Base-by-base conservation (phyloP, 805 yeast genomes). In the Nematodospora valgi region DNA sequence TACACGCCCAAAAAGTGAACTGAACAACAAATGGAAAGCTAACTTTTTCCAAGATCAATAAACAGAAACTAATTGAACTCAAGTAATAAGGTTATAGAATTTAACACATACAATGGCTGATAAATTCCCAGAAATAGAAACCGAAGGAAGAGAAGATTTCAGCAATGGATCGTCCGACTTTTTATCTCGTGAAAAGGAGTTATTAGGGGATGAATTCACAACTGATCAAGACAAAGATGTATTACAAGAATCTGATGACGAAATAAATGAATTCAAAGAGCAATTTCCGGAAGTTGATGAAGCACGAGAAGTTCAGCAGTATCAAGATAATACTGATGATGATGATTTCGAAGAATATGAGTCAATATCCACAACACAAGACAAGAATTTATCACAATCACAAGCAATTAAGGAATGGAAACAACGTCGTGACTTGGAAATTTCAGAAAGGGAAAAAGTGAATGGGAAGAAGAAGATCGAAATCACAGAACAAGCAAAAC, bases 371-470 rank as follows among this genome's bases (percentile, higher is more conserved):
- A 19, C 37, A 13, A 19, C 30, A 5, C 16, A 26, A 4, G 21
- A 26, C 3, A 27, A 42, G 23, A 41, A 44, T 23, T 50, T 46
- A 31, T 68, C 70, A 16, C 82, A 78, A 40, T 74, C 87, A 22
- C 75, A 71, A 47, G 66, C 58, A 21, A 51, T 65, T 45, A 53
- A 48, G 27, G 86, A 82, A 54, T 91, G 98, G 98, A 80, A 76
- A 54, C 81, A 78, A 49, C 80, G 87, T 49, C 76, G 87, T 51
- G 83, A 78, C 32, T 69, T 83, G 39, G 96, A 88, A 57, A 80
- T 91, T 42, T 68, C 74, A 35, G 78, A 85, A 52, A 76, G 95
- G 54, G 98, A 91, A 52, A 80, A 74, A 47, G 77, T 76, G 44
- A 81, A 83, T 48, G 66, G 64, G 14, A 66, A 76, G 47, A 83